phyloP scores from a whole-genome alignment of 352 stramenopile genomes.

The Peronospora farinosa region DNA sequence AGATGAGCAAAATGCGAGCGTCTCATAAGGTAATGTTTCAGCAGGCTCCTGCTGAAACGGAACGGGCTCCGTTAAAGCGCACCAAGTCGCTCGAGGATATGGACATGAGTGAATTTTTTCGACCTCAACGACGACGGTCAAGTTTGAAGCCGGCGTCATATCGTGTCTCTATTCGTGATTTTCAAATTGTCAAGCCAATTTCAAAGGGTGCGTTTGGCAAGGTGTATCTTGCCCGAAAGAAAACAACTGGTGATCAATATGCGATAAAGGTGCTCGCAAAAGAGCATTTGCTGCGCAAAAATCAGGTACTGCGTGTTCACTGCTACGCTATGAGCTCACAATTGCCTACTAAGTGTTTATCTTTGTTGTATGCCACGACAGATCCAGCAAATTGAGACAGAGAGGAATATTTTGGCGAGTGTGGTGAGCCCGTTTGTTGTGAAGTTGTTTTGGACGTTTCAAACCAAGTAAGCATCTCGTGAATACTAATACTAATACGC shows the following conservation, averaged over 20 bases:
- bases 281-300: constrained; percentile 84
- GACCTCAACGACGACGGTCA: constrained; percentile 12
- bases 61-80: constrained; percentile 48
- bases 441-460: constrained; percentile 88
- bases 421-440: constrained; percentile 88
- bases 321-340: neutral
- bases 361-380: constrained; percentile 22
- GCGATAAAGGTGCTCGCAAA: constrained; percentile 89
- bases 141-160: constrained; percentile 35
- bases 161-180: constrained; percentile 74
- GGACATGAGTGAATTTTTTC: constrained; percentile 26
- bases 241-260: constrained; percentile 85
- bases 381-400: constrained; percentile 82
- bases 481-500: neutral
- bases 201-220: constrained; percentile 87
- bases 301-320: constrained; percentile 46
- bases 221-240: constrained; percentile 84
- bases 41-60: constrained; percentile 35
- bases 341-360: constrained; percentile 16
- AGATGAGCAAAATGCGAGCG: constrained; percentile 83
- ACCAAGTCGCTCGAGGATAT: constrained; percentile 76
- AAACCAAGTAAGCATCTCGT: constrained; percentile 64
- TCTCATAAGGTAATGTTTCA: constrained; percentile 79
- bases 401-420: constrained; percentile 83
- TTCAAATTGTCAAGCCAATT: constrained; percentile 87